A percentile compares a stretch with the other conserved stretches of the same genome.
Evolutionary conservation across 2,329 filamentous ascomycete genomes (phyloP).

Genomic region (Alternaria triticimaculans): DNA sequence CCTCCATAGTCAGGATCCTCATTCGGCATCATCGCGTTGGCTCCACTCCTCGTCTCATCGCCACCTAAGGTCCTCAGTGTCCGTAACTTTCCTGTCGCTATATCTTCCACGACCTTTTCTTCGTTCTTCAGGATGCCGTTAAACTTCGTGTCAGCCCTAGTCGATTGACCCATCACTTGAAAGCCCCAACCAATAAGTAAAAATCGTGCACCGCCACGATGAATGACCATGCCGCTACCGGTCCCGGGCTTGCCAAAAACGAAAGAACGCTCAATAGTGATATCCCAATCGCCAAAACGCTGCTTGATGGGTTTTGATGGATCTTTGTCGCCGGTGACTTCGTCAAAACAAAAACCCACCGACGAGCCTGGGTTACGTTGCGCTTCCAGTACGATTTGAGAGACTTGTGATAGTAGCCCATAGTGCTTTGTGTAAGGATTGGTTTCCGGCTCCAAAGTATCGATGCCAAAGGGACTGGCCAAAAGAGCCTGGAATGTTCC

Average conservation of each 20-base stretch:
- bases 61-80: constrained; percentile 52
- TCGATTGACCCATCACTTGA: constrained; percentile 44
- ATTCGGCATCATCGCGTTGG: constrained; percentile 62
- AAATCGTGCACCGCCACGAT: constrained; percentile 49
- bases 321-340: constrained; percentile 37
- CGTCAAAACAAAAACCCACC: constrained; percentile 56
- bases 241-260: constrained; percentile 55
- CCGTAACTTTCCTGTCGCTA: constrained; percentile 45
- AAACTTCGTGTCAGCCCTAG: constrained; percentile 43
- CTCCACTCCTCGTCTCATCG: constrained; percentile 57
- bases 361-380: constrained; percentile 30
- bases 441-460: constrained; percentile 46
- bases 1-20: constrained; percentile 64
- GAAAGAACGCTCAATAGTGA: constrained; percentile 54
- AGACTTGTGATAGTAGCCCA: constrained; percentile 46
- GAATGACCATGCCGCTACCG: constrained; percentile 54
- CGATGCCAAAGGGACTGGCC: constrained; percentile 46
- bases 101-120: constrained; percentile 50
- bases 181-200: constrained; percentile 57
- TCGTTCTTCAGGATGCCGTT: constrained; percentile 54
- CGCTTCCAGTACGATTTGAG: constrained; percentile 49
- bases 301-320: constrained; percentile 36
- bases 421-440: constrained; percentile 51
- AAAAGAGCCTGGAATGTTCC: constrained; percentile 29
- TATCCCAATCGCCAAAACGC: constrained; percentile 45